Evolutionary conservation across 2,329 filamentous ascomycete species (phyloP).

Genomic region (Fusarium tricinctum): DNA sequence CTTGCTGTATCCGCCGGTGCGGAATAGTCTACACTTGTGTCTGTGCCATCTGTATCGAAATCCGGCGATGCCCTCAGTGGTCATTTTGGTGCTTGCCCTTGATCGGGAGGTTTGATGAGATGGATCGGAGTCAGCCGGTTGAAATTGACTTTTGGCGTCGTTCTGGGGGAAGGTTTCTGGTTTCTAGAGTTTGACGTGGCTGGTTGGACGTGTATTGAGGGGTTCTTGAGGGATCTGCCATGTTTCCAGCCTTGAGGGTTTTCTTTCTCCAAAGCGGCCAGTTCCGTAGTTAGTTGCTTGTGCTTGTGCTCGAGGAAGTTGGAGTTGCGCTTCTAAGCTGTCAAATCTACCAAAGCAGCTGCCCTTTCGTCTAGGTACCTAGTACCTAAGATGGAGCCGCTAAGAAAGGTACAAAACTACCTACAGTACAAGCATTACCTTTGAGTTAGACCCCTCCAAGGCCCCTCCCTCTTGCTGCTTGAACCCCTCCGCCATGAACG

Average conservation of each 20-base stretch:
- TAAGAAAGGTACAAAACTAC: slow-evolving; percentile 1
- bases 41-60: neutral
- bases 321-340: slow-evolving; percentile 26
- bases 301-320: neutral
- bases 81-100: neutral
- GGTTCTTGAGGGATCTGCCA: neutral
- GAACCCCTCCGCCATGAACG: slow-evolving; percentile 21
- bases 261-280: slow-evolving; percentile 17
- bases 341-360: slow-evolving; percentile 22
- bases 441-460: no score
- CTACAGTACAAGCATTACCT: no score
- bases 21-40: neutral
- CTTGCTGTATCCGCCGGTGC: neutral
- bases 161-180: slow-evolving; percentile 25
- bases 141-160: slow-evolving; percentile 38
- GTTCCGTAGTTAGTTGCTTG: slow-evolving; percentile 6
- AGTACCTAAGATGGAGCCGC: slow-evolving; percentile 6
- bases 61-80: neutral
- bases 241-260: neutral
- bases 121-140: slow-evolving; percentile 30
- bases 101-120: neutral
- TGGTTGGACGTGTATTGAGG: slow-evolving; percentile 18
- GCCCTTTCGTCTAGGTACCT: slow-evolving; percentile 1
- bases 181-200: slow-evolving; percentile 26
- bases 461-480: slow-evolving; percentile 12